These are phyloP conservation scores for Kockiozyma suomiensis DNA, from an alignment of 805 yeast genomes.

Conservation along the genomic window DNA sequence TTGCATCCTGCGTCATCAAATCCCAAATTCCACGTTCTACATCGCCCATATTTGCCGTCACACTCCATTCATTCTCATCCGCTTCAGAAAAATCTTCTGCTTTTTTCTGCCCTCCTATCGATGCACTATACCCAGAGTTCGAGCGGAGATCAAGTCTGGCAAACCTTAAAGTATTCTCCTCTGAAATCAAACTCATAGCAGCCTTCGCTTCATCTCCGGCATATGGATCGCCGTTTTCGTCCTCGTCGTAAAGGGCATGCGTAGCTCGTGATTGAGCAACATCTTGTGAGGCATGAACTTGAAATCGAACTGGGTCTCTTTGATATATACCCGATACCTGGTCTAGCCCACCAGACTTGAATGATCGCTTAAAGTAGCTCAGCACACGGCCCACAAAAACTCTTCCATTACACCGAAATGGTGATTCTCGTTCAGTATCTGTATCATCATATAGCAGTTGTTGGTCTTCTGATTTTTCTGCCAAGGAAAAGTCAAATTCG, in stretches of 20 bases:
- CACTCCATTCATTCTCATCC: constrained; percentile 3
- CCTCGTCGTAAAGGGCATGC: constrained; percentile 28
- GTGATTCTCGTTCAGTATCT: constrained; percentile 23
- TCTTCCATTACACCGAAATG: constrained; percentile 25
- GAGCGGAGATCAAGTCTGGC: no score
- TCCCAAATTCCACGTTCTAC: constrained; percentile 20
- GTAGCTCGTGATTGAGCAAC: constrained; percentile 32
- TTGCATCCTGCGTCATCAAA: neutral
- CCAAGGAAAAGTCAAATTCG: constrained; percentile 24
- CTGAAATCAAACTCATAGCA: constrained; percentile 15
- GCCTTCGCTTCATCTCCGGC: constrained; percentile 25
- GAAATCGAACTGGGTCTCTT: constrained; percentile 17
- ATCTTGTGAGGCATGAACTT: constrained; percentile 20
- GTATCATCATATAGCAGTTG: constrained; percentile 8
- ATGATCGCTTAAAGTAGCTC: constrained; percentile 30
- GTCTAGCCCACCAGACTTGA: constrained; percentile 26
- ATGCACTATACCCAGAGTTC: no score
- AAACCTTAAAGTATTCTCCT: constrained; percentile 25
- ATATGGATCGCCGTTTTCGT: constrained; percentile 30
- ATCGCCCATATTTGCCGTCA: constrained; percentile 3
- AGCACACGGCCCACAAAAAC: constrained; percentile 29
- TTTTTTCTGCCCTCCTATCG: no score
- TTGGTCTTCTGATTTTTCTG: constrained; percentile 13
- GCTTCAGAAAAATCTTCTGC: no score
- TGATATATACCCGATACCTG: constrained; percentile 23